Percentiles rank a stretch among this genome's conserved stretches.
Evolutionary conservation across 306 rosid genomes (phyloP).

Genomic region (Herpetospermum pedunculosum): DNA sequence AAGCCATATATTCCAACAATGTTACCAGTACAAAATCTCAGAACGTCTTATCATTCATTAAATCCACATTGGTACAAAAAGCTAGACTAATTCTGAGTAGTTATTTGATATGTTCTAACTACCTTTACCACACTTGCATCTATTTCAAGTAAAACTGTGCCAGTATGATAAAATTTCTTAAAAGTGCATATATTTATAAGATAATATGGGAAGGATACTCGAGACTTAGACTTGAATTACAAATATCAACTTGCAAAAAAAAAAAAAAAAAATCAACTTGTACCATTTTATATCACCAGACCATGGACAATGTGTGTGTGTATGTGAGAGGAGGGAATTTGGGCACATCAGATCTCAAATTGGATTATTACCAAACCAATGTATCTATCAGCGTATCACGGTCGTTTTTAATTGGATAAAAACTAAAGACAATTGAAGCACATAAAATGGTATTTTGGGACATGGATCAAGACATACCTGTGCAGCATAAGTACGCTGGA

Average conservation of each 20-base stretch:
- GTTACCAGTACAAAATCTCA: background rate
- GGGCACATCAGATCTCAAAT: background rate
- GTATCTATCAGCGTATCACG: background rate
- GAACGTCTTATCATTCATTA: background rate
- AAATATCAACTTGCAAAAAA: background rate
- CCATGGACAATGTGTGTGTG: background rate
- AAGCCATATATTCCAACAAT: background rate
- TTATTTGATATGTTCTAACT: background rate
- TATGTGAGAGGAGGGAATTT: background rate
- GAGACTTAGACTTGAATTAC: background rate
- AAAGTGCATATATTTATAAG: background rate
- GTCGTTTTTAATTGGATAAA: background rate
- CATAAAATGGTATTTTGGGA: background rate
- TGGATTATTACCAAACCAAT: background rate
- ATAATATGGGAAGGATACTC: background rate
- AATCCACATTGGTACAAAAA: background rate
- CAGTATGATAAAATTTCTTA: background rate
- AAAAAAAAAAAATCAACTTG: background rate
- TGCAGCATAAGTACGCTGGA: conserved; percentile 91
- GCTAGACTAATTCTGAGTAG: background rate
- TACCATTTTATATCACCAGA: background rate
- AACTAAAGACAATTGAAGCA: background rate
- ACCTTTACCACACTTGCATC: background rate
- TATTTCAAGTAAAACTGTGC: background rate
- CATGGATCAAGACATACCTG: conserved; percentile 48